Percentiles rank a stretch among this genome's conserved stretches.
Conservation (phyloP, 2,329 filamentous ascomycete genomes). For the Colletotrichum filicis region DNA sequence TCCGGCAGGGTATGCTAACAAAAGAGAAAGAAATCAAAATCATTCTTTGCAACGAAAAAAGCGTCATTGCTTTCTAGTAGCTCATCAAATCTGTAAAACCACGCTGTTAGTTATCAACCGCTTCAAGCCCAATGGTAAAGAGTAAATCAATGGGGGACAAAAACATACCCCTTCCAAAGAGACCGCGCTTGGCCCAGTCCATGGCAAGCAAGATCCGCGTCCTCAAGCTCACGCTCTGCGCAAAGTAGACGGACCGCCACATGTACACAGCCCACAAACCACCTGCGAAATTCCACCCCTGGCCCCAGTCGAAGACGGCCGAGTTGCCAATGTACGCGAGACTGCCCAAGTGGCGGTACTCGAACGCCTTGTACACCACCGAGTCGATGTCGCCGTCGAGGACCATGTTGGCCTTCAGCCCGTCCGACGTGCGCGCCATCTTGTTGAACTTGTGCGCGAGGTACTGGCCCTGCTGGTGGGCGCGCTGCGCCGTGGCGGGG, state of each 20-base stretch:
- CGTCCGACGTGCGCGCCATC: constrained; percentile 80
- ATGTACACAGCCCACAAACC: constrained; percentile 94
- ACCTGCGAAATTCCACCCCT: constrained; percentile 81
- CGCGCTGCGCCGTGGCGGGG: constrained; percentile 94
- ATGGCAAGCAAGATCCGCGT: constrained; percentile 91
- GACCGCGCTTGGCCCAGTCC: constrained; percentile 97
- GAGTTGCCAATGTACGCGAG: constrained; percentile 97
- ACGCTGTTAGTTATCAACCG: constrained; percentile 12
- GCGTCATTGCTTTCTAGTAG: constrained; percentile 38
- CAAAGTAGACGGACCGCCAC: constrained; percentile 97
- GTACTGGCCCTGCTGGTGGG: constrained; percentile 95
- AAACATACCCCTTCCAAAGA: constrained; percentile 91
- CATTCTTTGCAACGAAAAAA: not conserved
- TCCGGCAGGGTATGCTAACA: constrained; percentile 26
- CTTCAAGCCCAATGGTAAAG: too few relatives aligned
- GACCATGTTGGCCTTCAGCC: constrained; percentile 82
- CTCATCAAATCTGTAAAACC: constrained; percentile 47
- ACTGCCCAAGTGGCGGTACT: constrained; percentile 91
- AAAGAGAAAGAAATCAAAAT: constrained; percentile 3
- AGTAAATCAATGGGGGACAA: not conserved
- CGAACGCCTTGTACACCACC: constrained; percentile 92
- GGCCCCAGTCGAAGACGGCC: constrained; percentile 89
- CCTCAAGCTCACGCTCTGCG: constrained; percentile 93
- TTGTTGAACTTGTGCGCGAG: constrained; percentile 95
- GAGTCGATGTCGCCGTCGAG: constrained; percentile 91